Evolutionary conservation across 768 basidiomycete genomes (phyloP), one percentile per base, ranked within the genome.

Genomic region (Grammothele lineata): DNA sequence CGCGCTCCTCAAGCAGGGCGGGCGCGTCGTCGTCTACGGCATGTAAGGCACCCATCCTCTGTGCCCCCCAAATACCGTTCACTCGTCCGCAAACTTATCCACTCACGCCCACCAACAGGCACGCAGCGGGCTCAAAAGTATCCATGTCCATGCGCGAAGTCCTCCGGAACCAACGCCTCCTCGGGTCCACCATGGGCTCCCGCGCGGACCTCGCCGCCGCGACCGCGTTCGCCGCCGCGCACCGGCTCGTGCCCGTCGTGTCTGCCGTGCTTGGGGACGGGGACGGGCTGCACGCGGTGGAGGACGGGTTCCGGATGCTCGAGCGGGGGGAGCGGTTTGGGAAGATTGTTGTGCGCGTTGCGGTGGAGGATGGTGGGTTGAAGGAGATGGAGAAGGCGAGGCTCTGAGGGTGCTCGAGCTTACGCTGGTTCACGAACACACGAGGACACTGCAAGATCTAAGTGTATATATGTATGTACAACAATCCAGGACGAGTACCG

Each of bases 161-260:
- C 19, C 59, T 92, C 53, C 82, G 77, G 56, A 84, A 88, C 56
- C 80, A 85, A 34, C 78, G 81, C 51, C 67, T 93, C 33, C 70
- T 88, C 25, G 90, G 88, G 27, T 87, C 87, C 1, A 89, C 83
- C 22, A 89, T 92, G 88, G 90, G 88, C 15, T 90, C 88, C 7
- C 78, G 74, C 55, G 72, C 78, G 45, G 89, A 92, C 65, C 72
- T 92, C 48, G 62, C 74, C 43, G 79, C 81, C 25, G 88, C 87
- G 18, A 88, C 87, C 1, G 62, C 67, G 12, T 92, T 93, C 65
- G 63, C 92, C 19, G 65, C 70, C 3, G 63, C 81, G 57, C 81
- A 90, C 53, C 71, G 69, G 37, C 82, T 93, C 47, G 69, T 78
- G 1, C 89, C 89, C 3, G 69, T 85, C 40, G 77, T 92, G 1